phyloP scores from a whole-genome alignment of 2,329 filamentous ascomycete genomes.

The Hymenoscyphus scutula region DNA sequence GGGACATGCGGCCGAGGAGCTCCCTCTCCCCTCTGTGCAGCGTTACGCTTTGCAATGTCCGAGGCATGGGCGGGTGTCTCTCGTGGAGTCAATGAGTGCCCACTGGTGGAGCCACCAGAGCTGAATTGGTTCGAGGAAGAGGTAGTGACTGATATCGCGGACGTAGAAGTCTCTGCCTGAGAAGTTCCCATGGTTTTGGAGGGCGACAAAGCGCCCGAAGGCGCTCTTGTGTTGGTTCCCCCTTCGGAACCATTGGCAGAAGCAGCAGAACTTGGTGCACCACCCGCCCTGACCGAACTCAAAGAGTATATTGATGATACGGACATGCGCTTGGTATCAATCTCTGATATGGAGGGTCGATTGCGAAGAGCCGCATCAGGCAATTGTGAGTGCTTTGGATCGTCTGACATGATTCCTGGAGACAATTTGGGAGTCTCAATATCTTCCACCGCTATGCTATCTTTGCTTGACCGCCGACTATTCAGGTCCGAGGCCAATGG shows the following conservation, averaged over 20 bases:
- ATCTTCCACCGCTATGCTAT: slow-evolving; percentile 49
- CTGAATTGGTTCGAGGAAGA: slow-evolving; percentile 43
- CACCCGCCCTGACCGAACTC: slow-evolving; percentile 50
- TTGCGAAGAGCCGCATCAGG: slow-evolving; percentile 49
- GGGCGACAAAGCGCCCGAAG: slow-evolving; percentile 25
- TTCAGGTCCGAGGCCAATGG: slow-evolving; percentile 23
- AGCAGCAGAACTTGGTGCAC: slow-evolving; percentile 50
- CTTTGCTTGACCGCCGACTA: slow-evolving; percentile 30
- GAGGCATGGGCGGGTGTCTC: slow-evolving; percentile 32
- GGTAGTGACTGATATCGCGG: slow-evolving; percentile 54
- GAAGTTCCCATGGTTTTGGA: slow-evolving; percentile 27
- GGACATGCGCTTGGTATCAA: slow-evolving; percentile 64
- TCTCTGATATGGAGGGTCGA: slow-evolving; percentile 49
- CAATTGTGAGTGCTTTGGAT: slow-evolving; percentile 33
- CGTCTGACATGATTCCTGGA: slow-evolving; percentile 37
- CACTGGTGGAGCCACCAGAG: slow-evolving; percentile 43
- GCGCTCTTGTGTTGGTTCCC: slow-evolving; percentile 22
- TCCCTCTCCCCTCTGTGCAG: slow-evolving; percentile 33
- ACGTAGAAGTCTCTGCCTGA: slow-evolving; percentile 51
- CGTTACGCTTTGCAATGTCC: slow-evolving; percentile 36
- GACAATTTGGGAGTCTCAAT: slow-evolving; percentile 48
- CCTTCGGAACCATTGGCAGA: slow-evolving; percentile 55
- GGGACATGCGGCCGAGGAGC: slow-evolving; percentile 41
- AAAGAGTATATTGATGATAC: slow-evolving; percentile 72
- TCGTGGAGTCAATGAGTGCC: slow-evolving; percentile 45